A percentile compares a stretch with the other conserved stretches of the same genome.
phyloP scores from a whole-genome alignment of 2,329 filamentous ascomycete genomes.

The Sclerotinia trifoliorum region DNA sequence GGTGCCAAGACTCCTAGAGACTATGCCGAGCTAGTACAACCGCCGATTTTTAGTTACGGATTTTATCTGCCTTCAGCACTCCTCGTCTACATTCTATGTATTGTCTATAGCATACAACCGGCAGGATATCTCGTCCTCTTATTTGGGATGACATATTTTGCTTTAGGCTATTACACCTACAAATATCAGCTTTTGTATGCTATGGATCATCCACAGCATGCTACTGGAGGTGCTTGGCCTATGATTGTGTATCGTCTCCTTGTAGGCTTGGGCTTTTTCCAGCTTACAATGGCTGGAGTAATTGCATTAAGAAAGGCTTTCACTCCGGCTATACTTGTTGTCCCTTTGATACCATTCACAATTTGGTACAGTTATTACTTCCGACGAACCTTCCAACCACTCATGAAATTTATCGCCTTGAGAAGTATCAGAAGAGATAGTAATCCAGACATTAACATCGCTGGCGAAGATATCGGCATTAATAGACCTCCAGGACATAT shows the following conservation, averaged over 20 bases:
- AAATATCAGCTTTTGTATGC: slow-evolving; percentile 98
- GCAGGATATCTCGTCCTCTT: slow-evolving; percentile 78
- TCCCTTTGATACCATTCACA: slow-evolving; percentile 75
- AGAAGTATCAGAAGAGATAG: slow-evolving; percentile 72
- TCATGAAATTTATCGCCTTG: slow-evolving; percentile 90
- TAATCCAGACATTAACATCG: slow-evolving; percentile 46
- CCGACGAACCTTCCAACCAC: slow-evolving; percentile 74
- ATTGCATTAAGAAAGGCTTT: slow-evolving; percentile 74
- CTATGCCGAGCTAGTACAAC: slow-evolving; percentile 75
- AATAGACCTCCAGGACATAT: slow-evolving; percentile 31
- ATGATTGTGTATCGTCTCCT: slow-evolving; percentile 95
- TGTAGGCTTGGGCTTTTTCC: slow-evolving; percentile 82
- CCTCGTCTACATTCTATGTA: slow-evolving; percentile 89
- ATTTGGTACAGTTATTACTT: slow-evolving; percentile 90
- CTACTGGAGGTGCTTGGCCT: slow-evolving; percentile 89
- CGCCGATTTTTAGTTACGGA: slow-evolving; percentile 89
- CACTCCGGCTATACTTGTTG: slow-evolving; percentile 67
- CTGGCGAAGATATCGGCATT: slow-evolving; percentile 43
- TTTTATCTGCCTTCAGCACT: slow-evolving; percentile 93
- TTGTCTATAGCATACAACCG: slow-evolving; percentile 87
- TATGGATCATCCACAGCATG: slow-evolving; percentile 95
- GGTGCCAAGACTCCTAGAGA: slow-evolving; percentile 86
- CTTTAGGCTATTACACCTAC: slow-evolving; percentile 83
- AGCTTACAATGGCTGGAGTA: slow-evolving; percentile 85
- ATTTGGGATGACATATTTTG: slow-evolving; percentile 79